Percentiles rank a stretch among this genome's conserved stretches.
Evolutionary conservation across 495 filamentous ascomycete genomes (phyloP).

Genomic region (Penicillium coprophilum): DNA sequence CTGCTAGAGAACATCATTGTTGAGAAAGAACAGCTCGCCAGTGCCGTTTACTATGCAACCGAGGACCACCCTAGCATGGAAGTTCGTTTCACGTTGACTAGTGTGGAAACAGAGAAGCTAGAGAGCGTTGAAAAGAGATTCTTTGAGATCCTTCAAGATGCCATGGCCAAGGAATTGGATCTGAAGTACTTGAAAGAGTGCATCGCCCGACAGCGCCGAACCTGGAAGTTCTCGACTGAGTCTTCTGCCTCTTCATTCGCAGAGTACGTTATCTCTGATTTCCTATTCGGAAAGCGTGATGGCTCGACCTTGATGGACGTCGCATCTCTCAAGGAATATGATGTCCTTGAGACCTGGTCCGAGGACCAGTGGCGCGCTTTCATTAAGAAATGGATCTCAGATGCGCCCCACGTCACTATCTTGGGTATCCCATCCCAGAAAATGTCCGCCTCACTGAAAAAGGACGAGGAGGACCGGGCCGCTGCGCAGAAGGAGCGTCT

Average conservation of each 20-base stretch:
- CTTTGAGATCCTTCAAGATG: constrained; percentile 77
- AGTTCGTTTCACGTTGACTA: constrained; percentile 77
- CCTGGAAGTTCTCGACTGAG: constrained; percentile 78
- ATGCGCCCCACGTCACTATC: constrained; percentile 82
- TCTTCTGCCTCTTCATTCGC: constrained; percentile 71
- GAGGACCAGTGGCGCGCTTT: constrained; percentile 82
- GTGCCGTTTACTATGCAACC: constrained; percentile 71
- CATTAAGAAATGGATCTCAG: constrained; percentile 77
- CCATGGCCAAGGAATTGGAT: constrained; percentile 75
- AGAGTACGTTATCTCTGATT: constrained; percentile 81
- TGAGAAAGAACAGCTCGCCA: constrained; percentile 88
- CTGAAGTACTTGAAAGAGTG: constrained; percentile 88
- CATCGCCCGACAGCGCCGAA: constrained; percentile 71
- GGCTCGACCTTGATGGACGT: constrained; percentile 76
- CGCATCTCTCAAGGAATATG: constrained; percentile 68
- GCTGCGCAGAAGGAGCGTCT: constrained; percentile 58
- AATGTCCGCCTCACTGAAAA: constrained; percentile 70
- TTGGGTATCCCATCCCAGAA: constrained; percentile 77
- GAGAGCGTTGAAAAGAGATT: constrained; percentile 80
- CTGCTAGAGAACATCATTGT: constrained; percentile 89
- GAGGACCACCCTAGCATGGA: constrained; percentile 78
- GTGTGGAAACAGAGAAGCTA: constrained; percentile 84
- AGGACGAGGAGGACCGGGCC: constrained; percentile 61
- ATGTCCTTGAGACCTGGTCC: constrained; percentile 73
- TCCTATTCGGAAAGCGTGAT: constrained; percentile 83